Evolutionary conservation across 148 eudicot species (phyloP).

Genomic region (Chenopodium formosanum): DNA sequence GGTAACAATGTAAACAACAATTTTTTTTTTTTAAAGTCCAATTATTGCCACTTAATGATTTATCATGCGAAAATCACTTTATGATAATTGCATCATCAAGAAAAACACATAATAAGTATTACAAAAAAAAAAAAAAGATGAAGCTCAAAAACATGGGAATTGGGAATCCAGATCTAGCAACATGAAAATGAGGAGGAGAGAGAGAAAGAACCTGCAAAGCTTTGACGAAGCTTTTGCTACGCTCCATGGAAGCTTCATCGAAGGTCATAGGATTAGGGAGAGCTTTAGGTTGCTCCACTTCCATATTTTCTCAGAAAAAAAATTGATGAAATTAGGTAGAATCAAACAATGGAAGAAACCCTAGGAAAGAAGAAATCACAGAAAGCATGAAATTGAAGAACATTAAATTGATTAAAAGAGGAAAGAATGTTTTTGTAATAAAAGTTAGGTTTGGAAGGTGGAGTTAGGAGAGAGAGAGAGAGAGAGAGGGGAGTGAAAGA

Average conservation of each 20-base stretch:
- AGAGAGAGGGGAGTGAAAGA: conserved; percentile 17
- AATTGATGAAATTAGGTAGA: neutral
- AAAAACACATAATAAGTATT: neutral
- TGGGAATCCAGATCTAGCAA: conserved; percentile 27
- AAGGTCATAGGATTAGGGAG: conserved; percentile 33
- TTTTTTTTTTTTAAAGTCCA: neutral
- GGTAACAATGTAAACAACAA: too few relatives aligned
- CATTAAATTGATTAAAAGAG: neutral
- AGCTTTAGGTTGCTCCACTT: conserved; percentile 24
- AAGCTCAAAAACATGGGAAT: neutral
- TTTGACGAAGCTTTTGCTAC: conserved; percentile 45
- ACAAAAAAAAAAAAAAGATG: conserved; percentile 2
- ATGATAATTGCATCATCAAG: neutral
- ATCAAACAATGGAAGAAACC: neutral
- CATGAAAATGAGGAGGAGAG: neutral
- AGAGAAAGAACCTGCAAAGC: conserved; percentile 43
- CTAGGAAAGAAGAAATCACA: conserved; percentile 6
- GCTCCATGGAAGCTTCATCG: conserved; percentile 50
- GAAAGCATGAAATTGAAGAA: neutral
- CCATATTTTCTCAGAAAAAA: conserved; percentile 15
- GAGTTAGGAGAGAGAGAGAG: neutral
- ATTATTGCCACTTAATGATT: neutral
- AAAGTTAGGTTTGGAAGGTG: conserved; percentile 8
- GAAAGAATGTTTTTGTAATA: conserved; percentile 18
- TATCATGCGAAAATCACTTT: neutral